Evolutionary conservation across 2,329 filamentous ascomycete genomes (phyloP).

Genomic region (Rhynchosporium secalis): DNA sequence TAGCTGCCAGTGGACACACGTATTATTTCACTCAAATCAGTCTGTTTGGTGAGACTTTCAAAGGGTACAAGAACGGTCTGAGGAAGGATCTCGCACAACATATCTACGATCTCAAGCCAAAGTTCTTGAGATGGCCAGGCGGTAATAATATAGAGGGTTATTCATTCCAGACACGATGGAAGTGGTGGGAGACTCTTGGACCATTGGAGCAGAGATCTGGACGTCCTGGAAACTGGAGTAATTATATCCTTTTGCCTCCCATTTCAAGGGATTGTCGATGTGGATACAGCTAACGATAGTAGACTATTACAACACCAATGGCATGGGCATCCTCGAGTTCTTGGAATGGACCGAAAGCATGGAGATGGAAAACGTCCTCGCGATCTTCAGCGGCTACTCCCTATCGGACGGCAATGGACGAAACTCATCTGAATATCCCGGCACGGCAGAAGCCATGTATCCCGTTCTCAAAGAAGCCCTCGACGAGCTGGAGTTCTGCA

Average conservation of each 20-base stretch:
- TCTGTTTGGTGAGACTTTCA: constrained; percentile 60
- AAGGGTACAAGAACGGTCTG: constrained; percentile 56
- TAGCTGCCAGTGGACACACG: constrained; percentile 36
- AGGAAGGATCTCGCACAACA: constrained; percentile 55
- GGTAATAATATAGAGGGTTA: constrained; percentile 56
- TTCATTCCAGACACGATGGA: constrained; percentile 34
- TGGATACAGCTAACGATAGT: constrained; percentile 27
- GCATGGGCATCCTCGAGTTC: constrained; percentile 43
- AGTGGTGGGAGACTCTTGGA: constrained; percentile 45
- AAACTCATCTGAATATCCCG: constrained; percentile 40
- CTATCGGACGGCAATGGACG: constrained; percentile 44
- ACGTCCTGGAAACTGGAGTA: constrained; percentile 46
- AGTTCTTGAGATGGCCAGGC: constrained; percentile 63
- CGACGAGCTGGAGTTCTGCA: constrained; percentile 53
- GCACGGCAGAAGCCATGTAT: constrained; percentile 25
- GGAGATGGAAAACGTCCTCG: constrained; percentile 48
- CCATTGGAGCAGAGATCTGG: constrained; percentile 39
- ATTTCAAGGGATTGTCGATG: background rate
- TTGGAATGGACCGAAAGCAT: constrained; percentile 48
- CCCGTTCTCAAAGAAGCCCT: constrained; percentile 50
- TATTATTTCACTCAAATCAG: constrained; percentile 59
- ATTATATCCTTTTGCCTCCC: constrained; percentile 11
- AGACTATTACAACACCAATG: constrained; percentile 46
- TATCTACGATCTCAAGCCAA: constrained; percentile 52
- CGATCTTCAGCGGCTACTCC: constrained; percentile 48